A percentile compares a stretch with the other conserved stretches of the same genome.
Conservation (phyloP, 306 rosid species). For the Fragaria iinumae region DNA sequence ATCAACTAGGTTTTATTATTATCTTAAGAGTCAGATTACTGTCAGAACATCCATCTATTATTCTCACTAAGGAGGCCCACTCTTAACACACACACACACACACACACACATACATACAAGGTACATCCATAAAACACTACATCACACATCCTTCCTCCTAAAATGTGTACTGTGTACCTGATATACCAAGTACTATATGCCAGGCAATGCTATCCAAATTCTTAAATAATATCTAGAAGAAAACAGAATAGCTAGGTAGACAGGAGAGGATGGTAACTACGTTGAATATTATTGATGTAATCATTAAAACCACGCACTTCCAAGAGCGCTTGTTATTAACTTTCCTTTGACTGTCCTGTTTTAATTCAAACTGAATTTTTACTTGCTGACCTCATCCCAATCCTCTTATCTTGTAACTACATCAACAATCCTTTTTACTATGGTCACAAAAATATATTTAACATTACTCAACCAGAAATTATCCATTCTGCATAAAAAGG, state of each 20-base stretch:
- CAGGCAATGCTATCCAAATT: not conserved
- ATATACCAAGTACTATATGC: not conserved
- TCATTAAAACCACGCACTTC: not conserved
- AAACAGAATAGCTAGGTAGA: slow-evolving; percentile 3
- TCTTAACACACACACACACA: slow-evolving; percentile 1
- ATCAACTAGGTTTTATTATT: slow-evolving; percentile 27
- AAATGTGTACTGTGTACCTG: not conserved
- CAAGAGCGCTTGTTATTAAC: not conserved
- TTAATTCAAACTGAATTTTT: not conserved
- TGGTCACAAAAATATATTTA: not conserved
- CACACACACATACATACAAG: not conserved
- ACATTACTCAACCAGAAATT: no score
- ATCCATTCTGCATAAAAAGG: not conserved
- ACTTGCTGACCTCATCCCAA: not conserved
- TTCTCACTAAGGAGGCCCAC: slow-evolving; percentile 3
- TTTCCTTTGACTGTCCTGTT: not conserved
- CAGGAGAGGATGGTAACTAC: not conserved
- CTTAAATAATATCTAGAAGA: not conserved
- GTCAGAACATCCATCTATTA: slow-evolving; percentile 23
- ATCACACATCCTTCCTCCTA: not conserved
- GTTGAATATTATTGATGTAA: not conserved
- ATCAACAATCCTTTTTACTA: not conserved
- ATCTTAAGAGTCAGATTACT: slow-evolving; percentile 38
- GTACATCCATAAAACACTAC: not conserved
- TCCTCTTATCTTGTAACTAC: not conserved